Evolutionary conservation across 2,329 filamentous ascomycete species (phyloP), one percentile per base, ranked within the genome.

Genomic region (Cercospora berteroae): DNA sequence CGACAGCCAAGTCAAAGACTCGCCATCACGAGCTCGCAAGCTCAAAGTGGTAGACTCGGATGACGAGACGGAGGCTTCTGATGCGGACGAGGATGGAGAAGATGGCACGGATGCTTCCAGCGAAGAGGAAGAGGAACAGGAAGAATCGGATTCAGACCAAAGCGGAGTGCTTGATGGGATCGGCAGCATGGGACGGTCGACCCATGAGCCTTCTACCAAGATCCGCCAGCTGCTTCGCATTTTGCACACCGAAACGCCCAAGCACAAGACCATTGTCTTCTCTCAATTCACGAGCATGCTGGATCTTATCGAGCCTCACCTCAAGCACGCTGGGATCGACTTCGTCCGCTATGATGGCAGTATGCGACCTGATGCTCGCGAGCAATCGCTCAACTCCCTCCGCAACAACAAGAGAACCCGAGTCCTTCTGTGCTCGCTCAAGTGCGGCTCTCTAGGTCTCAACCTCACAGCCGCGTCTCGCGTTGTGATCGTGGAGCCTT

Each of bases 241-340:
- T 61, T 86, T 99, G 8, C 86, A 89, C 70, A 87, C 87, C 55
- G 95, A 99, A 79, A 89, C 89, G 0, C 82, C 85, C 1, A 85
- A 93, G 67, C 92, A 97, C 85, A 99, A 99, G 78, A 96, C 97
- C 77, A 99, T 99, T 75, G 93, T 99, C 70, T 99, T 99, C 81
- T 97, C 93, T 1, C 93, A 98, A 75, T 99, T 99, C 81, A 99
- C 95, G 0, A 95, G 93, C 0, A 99, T 99, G 95, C 88, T 99
- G 56, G 92, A 98, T 81, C 88, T 98, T 29, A 89, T 99, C 70
- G 93, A 98, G 77, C 95, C 95, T 2, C 97, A 98, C 80, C 84
- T 99, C 67, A 85, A 86, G 56, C 85, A 88, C 59, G 88, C 90
- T 13, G 87, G 88, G 13, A 90, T 97, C 79, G 86, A 86, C 68